Conservation (phyloP, 1,284 basidiomycete species). For the Volvariella volvacea region DNA sequence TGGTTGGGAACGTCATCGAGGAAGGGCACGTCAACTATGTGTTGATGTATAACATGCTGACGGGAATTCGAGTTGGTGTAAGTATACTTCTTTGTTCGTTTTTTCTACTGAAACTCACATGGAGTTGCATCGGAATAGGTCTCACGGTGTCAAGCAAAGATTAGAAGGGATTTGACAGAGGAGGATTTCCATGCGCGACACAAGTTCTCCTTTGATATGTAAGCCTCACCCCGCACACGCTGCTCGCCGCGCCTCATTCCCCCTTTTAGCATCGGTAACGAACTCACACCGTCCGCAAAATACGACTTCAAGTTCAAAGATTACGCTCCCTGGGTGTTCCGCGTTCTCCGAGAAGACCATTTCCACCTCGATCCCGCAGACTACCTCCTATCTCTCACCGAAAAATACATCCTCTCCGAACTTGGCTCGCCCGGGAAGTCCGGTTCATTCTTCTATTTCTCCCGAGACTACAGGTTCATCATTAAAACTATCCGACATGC, state of each 20-base stretch:
- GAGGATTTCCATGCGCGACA: slow-evolving; percentile 89
- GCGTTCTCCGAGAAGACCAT: slow-evolving; percentile 88
- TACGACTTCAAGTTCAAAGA: slow-evolving; percentile 99
- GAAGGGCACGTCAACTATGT: slow-evolving; percentile 98
- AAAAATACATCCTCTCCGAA: slow-evolving; percentile 97
- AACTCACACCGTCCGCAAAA: slow-evolving; percentile 92
- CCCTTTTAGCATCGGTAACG: slow-evolving; percentile 77
- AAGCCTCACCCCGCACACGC: slow-evolving; percentile 21
- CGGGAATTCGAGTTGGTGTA: slow-evolving; percentile 92
- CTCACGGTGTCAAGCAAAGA: slow-evolving; percentile 94
- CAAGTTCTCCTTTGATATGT: slow-evolving; percentile 98
- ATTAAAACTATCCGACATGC: slow-evolving; percentile 97
- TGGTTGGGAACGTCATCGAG: slow-evolving; percentile 94
- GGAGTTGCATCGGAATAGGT: slow-evolving; percentile 41
- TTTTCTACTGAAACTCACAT: slow-evolving; percentile 6
- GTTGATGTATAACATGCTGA: slow-evolving; percentile 99
- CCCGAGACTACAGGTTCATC: slow-evolving; percentile 97
- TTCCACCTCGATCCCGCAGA: slow-evolving; percentile 97
- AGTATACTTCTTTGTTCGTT: slow-evolving; percentile 22
- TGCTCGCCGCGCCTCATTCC: neutral
- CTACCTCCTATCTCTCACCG: slow-evolving; percentile 92
- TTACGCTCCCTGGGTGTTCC: slow-evolving; percentile 97
- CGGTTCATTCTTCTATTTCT: slow-evolving; percentile 99
- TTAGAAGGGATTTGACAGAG: slow-evolving; percentile 75
- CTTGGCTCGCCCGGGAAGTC: slow-evolving; percentile 98